Evolutionary conservation across 352 stramenopile species (phyloP), one percentile per base, ranked within the genome.

Genomic region (Saprolegnia diclina): DNA sequence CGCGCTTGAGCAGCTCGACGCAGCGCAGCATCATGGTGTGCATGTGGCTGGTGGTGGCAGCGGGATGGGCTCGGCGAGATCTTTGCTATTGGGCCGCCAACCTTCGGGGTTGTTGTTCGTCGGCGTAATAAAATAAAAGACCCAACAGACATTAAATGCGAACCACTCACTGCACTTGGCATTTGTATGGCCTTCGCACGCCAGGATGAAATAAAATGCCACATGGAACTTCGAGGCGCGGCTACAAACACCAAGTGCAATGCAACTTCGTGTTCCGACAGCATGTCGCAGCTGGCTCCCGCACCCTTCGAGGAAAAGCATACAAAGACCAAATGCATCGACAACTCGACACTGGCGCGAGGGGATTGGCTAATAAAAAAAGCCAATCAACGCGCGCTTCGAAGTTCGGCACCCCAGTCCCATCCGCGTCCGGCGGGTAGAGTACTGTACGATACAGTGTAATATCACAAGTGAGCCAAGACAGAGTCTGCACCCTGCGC

Each of bases 1-100:
- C 52, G 16, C 52, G 52, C 52, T 59, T 59, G n/a, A 59, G n/a
- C 3, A 59, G 35, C 35, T 59, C 52, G 11, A 59, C 52, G 19
- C 52, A 59, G 24, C 52, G 52, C 35, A 42, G 52, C 52, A 59
- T 59, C 52, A 59, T 59, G 24, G 19, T 24, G 9, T 24, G 52
- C 52, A 59, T 59, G 24, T 16, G 52, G 29, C 29, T 35, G 29
- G 29, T 35, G 29, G 29, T 35, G 29, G 29, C 29, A 35, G 29
- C 29, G 29, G 2, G 29, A 35, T 35, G 29, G 29, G 29, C 29
- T 35, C 29, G 29, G 19, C 52, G 52, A 24, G 52, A 59, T 59
- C 52, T 24, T 59, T 59, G 35, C 46, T 57, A 16, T 13, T 16
- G 13, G 18, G 18, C 42, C 42, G 13, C 35, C 13, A n/a, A 18